Percentiles rank a stretch among this genome's conserved stretches.
phyloP scores from a whole-genome alignment of 306 rosid genomes.

The Dryas alaskensis region DNA sequence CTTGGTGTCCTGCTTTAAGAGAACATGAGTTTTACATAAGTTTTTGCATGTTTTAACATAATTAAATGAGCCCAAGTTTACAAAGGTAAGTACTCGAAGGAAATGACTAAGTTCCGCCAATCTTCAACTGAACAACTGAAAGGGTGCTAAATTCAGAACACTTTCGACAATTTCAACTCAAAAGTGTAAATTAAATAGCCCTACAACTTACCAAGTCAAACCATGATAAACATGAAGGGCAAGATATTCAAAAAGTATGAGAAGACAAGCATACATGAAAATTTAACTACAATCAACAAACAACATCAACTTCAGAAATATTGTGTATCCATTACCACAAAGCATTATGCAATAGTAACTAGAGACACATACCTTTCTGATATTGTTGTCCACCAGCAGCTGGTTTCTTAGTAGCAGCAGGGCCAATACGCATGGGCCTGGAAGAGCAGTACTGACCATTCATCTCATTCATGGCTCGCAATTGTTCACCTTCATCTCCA shows the following conservation, averaged over 20 bases:
- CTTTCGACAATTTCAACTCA: conserved; percentile 3
- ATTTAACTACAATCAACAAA: background rate
- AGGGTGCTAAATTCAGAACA: conserved; percentile 11
- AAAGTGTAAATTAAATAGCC: background rate
- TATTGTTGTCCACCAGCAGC: conserved; percentile 41
- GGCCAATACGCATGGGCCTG: conserved; percentile 66
- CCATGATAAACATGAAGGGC: background rate
- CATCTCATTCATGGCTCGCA: conserved; percentile 66
- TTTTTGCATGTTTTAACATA: conserved; percentile 38
- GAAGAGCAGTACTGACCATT: conserved; percentile 60
- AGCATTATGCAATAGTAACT: background rate
- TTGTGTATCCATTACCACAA: background rate
- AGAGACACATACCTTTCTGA: conserved; percentile 43
- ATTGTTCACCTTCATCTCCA: conserved; percentile 53
- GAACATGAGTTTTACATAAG: conserved; percentile 66
- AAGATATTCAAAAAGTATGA: background rate
- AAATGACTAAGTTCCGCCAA: conserved; percentile 44
- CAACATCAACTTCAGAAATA: background rate
- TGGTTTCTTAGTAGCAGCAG: conserved; percentile 61
- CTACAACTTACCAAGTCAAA: conserved; percentile 20
- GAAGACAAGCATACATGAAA: background rate
- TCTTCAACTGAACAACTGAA: conserved; percentile 36
- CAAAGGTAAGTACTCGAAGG: conserved; percentile 54
- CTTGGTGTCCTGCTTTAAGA: conserved; percentile 68
- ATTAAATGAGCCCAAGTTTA: conserved; percentile 53